Conservation (phyloP, 2,329 filamentous ascomycete species). For the Camptophora hylomeconis region DNA sequence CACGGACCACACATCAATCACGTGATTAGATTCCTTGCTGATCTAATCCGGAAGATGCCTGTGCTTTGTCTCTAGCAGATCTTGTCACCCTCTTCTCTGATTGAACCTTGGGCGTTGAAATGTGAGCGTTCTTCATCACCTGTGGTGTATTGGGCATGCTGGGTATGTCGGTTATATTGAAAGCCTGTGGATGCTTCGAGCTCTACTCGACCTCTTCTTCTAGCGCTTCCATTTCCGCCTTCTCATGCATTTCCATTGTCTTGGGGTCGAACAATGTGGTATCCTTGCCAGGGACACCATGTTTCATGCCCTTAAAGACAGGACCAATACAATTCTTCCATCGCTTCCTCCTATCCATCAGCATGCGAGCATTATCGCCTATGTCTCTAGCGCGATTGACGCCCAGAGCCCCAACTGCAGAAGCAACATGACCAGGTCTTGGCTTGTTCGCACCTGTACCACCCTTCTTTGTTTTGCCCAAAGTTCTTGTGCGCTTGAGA, state of each 20-base stretch:
- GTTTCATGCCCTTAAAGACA: constrained; percentile 73
- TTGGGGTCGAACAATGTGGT: constrained; percentile 65
- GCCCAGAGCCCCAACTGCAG: constrained; percentile 33
- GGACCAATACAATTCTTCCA: constrained; percentile 88
- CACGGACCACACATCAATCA: too few relatives aligned
- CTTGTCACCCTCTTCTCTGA: background rate
- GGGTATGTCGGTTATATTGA: background rate
- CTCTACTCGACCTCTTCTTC: constrained; percentile 57
- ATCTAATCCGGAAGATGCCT: background rate
- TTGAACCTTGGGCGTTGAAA: too few relatives aligned
- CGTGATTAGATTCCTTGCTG: background rate
- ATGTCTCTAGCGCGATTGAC: constrained; percentile 58
- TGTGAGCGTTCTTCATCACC: background rate
- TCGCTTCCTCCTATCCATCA: constrained; percentile 81
- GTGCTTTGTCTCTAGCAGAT: constrained; percentile 1
- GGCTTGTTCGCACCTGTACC: constrained; percentile 47
- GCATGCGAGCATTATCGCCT: constrained; percentile 75
- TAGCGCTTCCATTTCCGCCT: constrained; percentile 67
- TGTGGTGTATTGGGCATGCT: background rate
- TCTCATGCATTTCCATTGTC: constrained; percentile 60
- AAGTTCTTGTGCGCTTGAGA: constrained; percentile 83
- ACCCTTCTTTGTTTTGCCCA: constrained; percentile 88
- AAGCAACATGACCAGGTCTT: constrained; percentile 41
- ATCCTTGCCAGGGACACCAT: constrained; percentile 54
- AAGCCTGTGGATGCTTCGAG: background rate